Base-by-base conservation (phyloP, 2,329 filamentous ascomycete genomes). In the Colletotrichum echinochloae region DNA sequence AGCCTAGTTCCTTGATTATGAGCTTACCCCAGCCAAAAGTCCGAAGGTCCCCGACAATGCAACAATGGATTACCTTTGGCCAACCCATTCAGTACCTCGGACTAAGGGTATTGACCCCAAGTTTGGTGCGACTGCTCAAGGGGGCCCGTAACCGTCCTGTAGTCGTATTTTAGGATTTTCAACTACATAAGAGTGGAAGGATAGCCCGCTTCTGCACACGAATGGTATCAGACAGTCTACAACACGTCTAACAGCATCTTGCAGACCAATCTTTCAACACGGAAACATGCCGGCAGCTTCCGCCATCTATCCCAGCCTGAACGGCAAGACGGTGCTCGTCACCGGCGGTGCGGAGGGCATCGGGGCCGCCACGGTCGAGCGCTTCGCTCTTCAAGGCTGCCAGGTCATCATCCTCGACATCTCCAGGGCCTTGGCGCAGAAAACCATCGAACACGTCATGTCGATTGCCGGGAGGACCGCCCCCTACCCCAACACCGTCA, bases 341-440 rank as follows among this genome's bases (percentile, higher is more conserved):
- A 81, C 83, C 0, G 84, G 84, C 44, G 84, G 82, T 2, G 84
- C 84, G 39, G 80, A 82, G 64, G 84, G 84, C 16, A 86, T 86
- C 65, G 84, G 84, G 44, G 81, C 82, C 1, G 75, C 81, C 1
- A 79, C 81, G 11, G 84, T 85, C 26, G 80, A 84, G 73, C 75
- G 80, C 44, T 86, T 86, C 73, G 80, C 80, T 63, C 74, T 77
- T 2, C 83, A 86, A 60, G 82, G 83, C n/a, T 78, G 79, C n/a
- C 72, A 77, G 18, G 84, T 86, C 56, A 73, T 84, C 39, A 82
- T 86, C 73, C 74, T 86, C 6, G 84, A 86, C 67, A 80, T 81
- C 39, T 75, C 76, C 1, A 73, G 78, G 39, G n/a, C 71, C 1
- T 77, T 79, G 0, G 81, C 82, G 2, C 39, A 73, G 30, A 73